Conservation (phyloP, 352 stramenopile genomes). For the Phytopythium sindhum region DNA sequence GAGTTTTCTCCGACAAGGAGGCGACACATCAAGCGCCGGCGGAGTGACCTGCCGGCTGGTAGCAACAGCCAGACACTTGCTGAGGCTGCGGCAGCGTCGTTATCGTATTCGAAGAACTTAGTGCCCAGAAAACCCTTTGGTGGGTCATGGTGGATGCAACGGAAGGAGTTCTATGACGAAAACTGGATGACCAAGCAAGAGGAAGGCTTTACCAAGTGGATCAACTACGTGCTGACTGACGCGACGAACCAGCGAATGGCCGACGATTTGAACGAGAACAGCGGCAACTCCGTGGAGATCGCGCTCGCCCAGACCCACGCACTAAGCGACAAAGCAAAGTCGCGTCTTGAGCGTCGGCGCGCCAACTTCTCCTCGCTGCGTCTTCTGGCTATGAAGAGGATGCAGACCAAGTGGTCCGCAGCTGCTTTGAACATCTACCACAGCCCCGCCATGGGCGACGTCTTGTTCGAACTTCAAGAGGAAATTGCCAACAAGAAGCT, state of each 20-base stretch:
- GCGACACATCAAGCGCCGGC: conserved; percentile 5
- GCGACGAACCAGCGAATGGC: conserved; percentile 35
- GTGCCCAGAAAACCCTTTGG: conserved; percentile 17
- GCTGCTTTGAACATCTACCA: conserved; percentile 63
- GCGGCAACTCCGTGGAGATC: conserved; percentile 11
- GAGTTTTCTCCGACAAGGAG: conserved; percentile 38
- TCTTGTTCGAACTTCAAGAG: conserved; percentile 62
- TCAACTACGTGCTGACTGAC: conserved; percentile 82
- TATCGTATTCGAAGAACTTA: background rate
- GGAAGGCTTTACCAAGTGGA: conserved; percentile 82
- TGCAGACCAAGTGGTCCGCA: conserved; percentile 62
- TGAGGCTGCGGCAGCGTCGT: background rate
- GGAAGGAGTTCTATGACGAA: conserved; percentile 63
- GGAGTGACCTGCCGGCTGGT: background rate
- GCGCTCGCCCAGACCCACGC: background rate
- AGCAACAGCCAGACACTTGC: background rate
- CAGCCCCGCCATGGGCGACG: conserved; percentile 39
- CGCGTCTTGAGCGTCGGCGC: conserved; percentile 11
- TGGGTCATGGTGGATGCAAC: conserved; percentile 74
- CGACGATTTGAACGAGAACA: conserved; percentile 21
- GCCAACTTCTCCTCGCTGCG: conserved; percentile 74
- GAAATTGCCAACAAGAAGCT: conserved; percentile 76
- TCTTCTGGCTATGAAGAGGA: conserved; percentile 63
- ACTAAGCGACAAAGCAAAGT: conserved; percentile 7
- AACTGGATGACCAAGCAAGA: conserved; percentile 82